Evolutionary conservation across 345 rosid genomes (phyloP).

Genomic region (Eucalyptus viminalis): DNA sequence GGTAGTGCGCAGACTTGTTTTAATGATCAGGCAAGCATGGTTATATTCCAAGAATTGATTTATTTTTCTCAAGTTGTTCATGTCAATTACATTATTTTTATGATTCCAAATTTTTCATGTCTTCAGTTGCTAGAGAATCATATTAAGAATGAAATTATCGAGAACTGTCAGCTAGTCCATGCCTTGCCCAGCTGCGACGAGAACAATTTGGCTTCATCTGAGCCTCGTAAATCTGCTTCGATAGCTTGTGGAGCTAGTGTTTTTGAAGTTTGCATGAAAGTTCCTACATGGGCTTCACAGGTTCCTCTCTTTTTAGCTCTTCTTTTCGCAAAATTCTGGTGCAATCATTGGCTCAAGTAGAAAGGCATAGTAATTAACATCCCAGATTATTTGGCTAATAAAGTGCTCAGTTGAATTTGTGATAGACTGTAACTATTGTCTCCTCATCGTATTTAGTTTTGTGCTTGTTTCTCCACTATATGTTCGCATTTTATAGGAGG

Average conservation of each 20-base stretch:
- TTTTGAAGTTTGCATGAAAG: constrained; percentile 87
- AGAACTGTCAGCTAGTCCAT: constrained; percentile 69
- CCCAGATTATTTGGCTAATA: background rate
- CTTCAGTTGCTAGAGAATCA: constrained; percentile 90
- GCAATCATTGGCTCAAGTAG: background rate
- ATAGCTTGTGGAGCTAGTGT: constrained; percentile 95
- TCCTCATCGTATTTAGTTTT: background rate
- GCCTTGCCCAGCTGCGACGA: constrained; percentile 46
- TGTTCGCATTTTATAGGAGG: background rate
- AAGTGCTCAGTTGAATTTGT: background rate
- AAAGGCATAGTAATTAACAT: background rate
- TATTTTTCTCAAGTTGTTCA: background rate
- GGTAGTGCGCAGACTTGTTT: constrained; percentile 98
- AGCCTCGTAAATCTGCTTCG: constrained; percentile 87
- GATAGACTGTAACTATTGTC: background rate
- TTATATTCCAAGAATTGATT: background rate
- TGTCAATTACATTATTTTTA: background rate
- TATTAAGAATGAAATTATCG: constrained; percentile 80
- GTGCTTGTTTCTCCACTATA: background rate
- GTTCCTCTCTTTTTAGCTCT: constrained; percentile 13
- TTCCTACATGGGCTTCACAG: constrained; percentile 98
- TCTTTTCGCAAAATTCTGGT: background rate
- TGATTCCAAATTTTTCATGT: background rate
- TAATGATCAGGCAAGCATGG: constrained; percentile 79
- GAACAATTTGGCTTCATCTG: constrained; percentile 32